A percentile compares a stretch with the other conserved stretches of the same genome.
These are phyloP conservation scores for Lobosporangium transversale DNA, from an alignment of 192 early-diverging fungal genomes.

Conservation along the genomic window DNA sequence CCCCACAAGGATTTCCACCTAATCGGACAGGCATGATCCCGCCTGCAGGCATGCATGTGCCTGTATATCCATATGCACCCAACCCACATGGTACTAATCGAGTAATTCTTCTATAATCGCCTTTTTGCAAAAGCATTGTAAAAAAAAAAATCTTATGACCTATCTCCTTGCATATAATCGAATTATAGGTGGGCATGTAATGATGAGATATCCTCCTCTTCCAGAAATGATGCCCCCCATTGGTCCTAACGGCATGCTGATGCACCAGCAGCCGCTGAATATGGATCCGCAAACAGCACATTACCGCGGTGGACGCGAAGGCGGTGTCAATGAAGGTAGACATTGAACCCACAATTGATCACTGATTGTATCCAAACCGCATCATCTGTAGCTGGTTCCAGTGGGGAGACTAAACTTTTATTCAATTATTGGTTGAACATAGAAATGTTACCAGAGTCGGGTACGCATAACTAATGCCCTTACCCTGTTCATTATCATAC, in stretches of 20 bases:
- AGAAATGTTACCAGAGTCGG: too few relatives aligned
- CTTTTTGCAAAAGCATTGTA: too few relatives aligned
- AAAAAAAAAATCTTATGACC: too few relatives aligned
- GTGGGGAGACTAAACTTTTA: too few relatives aligned
- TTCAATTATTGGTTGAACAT: too few relatives aligned
- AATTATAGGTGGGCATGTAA: conserved; percentile 56
- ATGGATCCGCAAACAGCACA: conserved; percentile 57
- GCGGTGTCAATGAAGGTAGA: conserved; percentile 11
- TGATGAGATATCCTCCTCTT: conserved; percentile 68
- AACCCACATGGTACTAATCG: conserved; percentile 52
- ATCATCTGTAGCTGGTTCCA: too few relatives aligned
- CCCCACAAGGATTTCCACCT: conserved; percentile 62
- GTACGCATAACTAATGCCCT: too few relatives aligned
- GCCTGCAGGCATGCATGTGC: conserved; percentile 61
- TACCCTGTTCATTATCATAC: too few relatives aligned
- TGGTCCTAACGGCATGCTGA: conserved; percentile 53
- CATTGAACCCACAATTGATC: too few relatives aligned
- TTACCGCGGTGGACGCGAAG: conserved; percentile 26
- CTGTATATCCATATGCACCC: conserved; percentile 62
- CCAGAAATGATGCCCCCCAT: conserved; percentile 58
- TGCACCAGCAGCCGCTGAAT: conserved; percentile 59
- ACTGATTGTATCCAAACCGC: too few relatives aligned
- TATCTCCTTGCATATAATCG: too few relatives aligned
- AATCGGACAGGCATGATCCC: conserved; percentile 59
- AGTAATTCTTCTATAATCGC: too few relatives aligned